Base-by-base conservation (phyloP, 2,329 filamentous ascomycete genomes). In the Fusarium foetens region DNA sequence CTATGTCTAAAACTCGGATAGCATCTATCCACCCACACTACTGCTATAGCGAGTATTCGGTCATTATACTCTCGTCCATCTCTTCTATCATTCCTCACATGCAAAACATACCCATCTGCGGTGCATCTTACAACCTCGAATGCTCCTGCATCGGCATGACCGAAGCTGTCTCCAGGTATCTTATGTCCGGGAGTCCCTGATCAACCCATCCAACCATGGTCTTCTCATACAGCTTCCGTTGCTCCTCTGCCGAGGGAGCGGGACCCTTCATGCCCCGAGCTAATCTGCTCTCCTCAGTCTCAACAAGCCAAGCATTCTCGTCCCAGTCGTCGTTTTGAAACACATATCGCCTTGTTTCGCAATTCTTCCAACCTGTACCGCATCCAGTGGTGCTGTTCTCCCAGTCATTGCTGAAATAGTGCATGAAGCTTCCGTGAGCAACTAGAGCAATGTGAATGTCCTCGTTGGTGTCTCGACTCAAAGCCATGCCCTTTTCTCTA, bases 381-480 rank as follows among this genome's bases (percentile, higher is more conserved):
- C 67, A 68, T 2, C 57, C 58, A 0, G 33, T 38, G 1, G 63
- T 54, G 13, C 67, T 71, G 14, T 53, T 33, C 11, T 73, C 71
- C 71, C 71, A 73, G 19, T 73, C 71, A 7, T 73, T 73, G n/a
- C 63, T 72, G 11, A 73, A 65, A 16, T 62, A 74, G 31, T 73
- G 71, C 19, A 74, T 23, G 13, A 73, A 74, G n/a, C 58, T 71
- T 17, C 71, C 71, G 2, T 73, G 71, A 3, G 71, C 71, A 5
- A 73, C 67, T 1, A 73, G 39, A 16, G 48, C 71, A 38, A 73
- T 74, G 13, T 73, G 67, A 19, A 74, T 25, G 2, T 73, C 67
- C 6, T 74, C 48, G 4, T 69, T 21, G 17, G 45, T 43, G 5
- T 48, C 43, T 41, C 42, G 31, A 13, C 57, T 59, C 25, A 74